Base-by-base conservation (phyloP, 1,284 basidiomycete species). In the Sanguinoderma infundibulare region DNA sequence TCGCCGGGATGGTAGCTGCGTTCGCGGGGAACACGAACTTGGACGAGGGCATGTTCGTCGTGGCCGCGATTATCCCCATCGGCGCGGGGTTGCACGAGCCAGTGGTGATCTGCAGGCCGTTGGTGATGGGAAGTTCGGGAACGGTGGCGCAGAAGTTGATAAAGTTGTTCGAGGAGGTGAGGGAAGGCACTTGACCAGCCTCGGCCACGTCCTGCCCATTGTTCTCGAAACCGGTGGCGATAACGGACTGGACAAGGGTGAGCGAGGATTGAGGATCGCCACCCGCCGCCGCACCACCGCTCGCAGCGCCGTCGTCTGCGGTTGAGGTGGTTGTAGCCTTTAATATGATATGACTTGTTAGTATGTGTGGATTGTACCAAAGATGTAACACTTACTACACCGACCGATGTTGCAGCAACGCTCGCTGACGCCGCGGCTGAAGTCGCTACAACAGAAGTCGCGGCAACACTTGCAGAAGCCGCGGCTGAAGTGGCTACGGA, bases 41-140 rank as follows among this genome's bases (percentile, higher is more conserved):
- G 64, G 79, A 74, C 12, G 82, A 81, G 9, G 85, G 84, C 81
- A 87, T 84, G 63, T 80, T 83, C 67, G 79, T 75, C n/a, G 75
- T 71, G 36, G 80, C 78, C 12, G 83, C 82, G 72, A 89, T 86
- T 53, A 77, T 69, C 65, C 84, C 85, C 72, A 88, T 87, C 20
- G 86, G 85, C 22, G 83, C 82, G 15, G 84, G 82, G 72, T 86
- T 86, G 74, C 87, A 87, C 52, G 86, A 89, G 49, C 86, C 87
- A 22, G 78, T 77, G 59, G 61, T 64, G 73, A 81, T 69, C 68
- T 82, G 80, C 64, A 75, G 61, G 50, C 81, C 77, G 67, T 80
- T 77, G 6, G 79, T 82, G 50, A 81, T 69, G 9, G 81, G 77
- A 30, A 78, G 50, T 15, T 71, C 52, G 20, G 64, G 47, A 12